Conservation (phyloP, 345 rosid genomes). For the Gossypium thurberi region DNA sequence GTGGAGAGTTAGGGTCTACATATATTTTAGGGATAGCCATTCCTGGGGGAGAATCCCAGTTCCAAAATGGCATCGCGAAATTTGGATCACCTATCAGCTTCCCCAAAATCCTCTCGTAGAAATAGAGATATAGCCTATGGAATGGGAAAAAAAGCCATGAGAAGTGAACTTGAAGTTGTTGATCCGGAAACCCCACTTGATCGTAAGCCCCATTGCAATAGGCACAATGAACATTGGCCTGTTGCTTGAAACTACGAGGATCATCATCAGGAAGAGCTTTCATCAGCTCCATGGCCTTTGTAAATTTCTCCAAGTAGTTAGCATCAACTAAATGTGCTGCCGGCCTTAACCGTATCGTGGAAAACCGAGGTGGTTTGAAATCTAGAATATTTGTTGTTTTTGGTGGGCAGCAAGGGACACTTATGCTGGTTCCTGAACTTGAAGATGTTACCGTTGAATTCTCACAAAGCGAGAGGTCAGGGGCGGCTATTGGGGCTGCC, state of each 20-base stretch:
- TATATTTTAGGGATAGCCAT: neutral
- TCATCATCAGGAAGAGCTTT: neutral
- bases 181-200: neutral
- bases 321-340: neutral
- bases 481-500: neutral
- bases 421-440: neutral
- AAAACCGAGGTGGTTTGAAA: neutral
- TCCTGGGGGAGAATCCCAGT: neutral
- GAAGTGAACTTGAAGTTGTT: neutral
- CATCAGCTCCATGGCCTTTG: neutral
- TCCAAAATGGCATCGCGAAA: slow-evolving; percentile 1
- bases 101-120: neutral
- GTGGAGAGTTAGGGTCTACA: neutral
- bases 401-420: neutral
- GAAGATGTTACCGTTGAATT: neutral
- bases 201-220: neutral
- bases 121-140: neutral
- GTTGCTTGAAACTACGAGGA: neutral
- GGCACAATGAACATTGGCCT: neutral
- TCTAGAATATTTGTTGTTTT: neutral
- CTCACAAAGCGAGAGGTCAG: neutral
- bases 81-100: neutral
- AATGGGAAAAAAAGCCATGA: neutral
- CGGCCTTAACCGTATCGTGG: neutral
- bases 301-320: neutral